phyloP scores from a whole-genome alignment of 2,329 filamentous ascomycete genomes.

The Diatrype stigma region DNA sequence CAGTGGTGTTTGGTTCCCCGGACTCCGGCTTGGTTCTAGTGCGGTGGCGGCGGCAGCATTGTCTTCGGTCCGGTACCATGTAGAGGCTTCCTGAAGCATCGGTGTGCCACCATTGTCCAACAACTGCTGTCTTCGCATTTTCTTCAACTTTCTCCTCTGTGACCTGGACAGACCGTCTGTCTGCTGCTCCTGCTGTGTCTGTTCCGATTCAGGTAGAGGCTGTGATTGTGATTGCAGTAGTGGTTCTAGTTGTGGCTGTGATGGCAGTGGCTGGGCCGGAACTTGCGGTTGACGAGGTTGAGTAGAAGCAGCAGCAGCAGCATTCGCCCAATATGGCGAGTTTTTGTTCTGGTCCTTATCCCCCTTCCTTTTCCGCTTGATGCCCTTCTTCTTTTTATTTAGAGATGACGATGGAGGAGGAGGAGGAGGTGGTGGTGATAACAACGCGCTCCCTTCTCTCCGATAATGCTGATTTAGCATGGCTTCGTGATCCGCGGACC shows the following conservation, averaged over 20 bases:
- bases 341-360: slow-evolving; percentile 5
- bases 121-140: not conserved
- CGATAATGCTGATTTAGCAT: slow-evolving; percentile 1
- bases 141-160: not conserved
- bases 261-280: not conserved
- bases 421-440: too few species aligned
- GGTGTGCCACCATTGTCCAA: not conserved
- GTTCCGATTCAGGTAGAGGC: not conserved
- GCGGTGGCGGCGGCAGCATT: slow-evolving; percentile 1
- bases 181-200: not conserved
- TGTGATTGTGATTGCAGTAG: not conserved
- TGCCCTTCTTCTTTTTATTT: slow-evolving; percentile 5
- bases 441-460: not conserved
- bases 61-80: slow-evolving; percentile 1
- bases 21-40: too few species aligned
- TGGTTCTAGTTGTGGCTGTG: not conserved
- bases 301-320: not conserved
- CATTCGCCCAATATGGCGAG: slow-evolving; percentile 19
- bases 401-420: slow-evolving; percentile 1
- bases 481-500: not conserved
- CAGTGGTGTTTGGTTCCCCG: not conserved
- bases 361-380: slow-evolving; percentile 3
- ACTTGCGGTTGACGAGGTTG: not conserved
- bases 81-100: not conserved
- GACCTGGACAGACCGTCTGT: not conserved